These are phyloP conservation scores for Eucalyptus coolabah DNA, from an alignment of 345 rosid genomes.

Conservation along the genomic window DNA sequence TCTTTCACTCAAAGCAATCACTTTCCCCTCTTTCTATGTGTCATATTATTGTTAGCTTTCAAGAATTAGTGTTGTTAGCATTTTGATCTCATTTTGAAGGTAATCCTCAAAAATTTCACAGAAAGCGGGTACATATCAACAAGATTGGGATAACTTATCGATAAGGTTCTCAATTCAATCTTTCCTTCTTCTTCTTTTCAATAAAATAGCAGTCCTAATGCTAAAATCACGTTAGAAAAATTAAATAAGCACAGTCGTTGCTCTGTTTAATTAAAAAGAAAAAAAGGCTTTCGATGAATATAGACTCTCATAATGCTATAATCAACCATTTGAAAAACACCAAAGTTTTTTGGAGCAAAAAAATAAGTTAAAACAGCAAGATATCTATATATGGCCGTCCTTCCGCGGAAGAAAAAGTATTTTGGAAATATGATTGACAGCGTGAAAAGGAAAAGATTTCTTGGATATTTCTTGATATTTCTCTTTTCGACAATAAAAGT, in stretches of 20 bases:
- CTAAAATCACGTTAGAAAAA: not conserved
- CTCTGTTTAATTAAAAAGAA: no score
- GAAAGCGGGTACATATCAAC: not conserved
- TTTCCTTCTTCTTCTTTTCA: not conserved
- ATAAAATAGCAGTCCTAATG: not conserved
- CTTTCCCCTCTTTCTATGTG: not conserved
- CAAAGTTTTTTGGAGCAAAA: not conserved
- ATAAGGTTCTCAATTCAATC: not conserved
- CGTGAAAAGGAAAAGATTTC: no score
- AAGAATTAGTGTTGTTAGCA: not conserved
- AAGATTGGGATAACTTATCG: not conserved
- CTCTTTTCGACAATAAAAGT: no score
- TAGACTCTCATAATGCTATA: not conserved
- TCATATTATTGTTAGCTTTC: not conserved
- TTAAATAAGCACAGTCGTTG: no score
- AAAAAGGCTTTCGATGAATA: not conserved
- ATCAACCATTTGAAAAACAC: not conserved
- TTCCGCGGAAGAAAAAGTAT: not conserved
- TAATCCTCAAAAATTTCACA: no score
- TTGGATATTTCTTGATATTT: no score
- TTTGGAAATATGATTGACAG: no score
- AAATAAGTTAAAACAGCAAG: not conserved
- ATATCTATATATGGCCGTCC: not conserved
- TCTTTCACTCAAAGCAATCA: not conserved
- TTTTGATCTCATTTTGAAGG: not conserved